Evolutionary conservation across 805 yeast species (phyloP), one percentile per base, ranked within the genome.

Genomic region (Lipomyces japonicus): DNA sequence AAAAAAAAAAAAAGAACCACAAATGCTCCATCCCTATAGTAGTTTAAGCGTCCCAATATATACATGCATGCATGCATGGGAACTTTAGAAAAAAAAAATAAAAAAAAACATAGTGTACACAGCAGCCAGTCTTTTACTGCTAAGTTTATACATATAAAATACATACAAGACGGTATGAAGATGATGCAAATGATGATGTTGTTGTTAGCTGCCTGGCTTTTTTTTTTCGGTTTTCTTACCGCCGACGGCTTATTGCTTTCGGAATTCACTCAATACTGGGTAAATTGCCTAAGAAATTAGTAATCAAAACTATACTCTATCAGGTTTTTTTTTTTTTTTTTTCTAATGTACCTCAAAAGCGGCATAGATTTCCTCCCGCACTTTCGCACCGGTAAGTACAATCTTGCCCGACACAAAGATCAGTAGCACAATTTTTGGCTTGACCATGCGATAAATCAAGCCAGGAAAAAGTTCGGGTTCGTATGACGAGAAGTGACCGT

Each of bases 391-490:
- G 5, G 98, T 93, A 61, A 93, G 75, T 45, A 93, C 98, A 71
- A 93, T 93, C 70, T 93, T 93, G 30, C 98, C 98, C 25, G 95
- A 86, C 43, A 93, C 98, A 69, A 93, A 93, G 62, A 93, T 90
- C 71, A 93, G 78, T 64, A 93, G 74, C 46, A 93, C 98, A 71
- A 93, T 93, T 70, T 93, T 93, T 16, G 98, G 98, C 69, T 91
- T 91, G 62, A 93, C 98, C 98, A 93, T 93, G 78, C 98, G 88
- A 76, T 93, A 93, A 72, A 93, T 93, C 62, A 93, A 78, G 65
- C 98, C 98, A 2, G 98, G 98, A 71, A 93, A 93, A 66, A 93
- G 75, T 70, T 93, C 98, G 2, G 98, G 98, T 71, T 93, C 98
- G 66, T 93, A 93, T 40, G 51, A 46, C 49, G 46, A 53, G 91